Conservation (phyloP, 1,284 basidiomycete genomes). For the Athelia sp. region DNA sequence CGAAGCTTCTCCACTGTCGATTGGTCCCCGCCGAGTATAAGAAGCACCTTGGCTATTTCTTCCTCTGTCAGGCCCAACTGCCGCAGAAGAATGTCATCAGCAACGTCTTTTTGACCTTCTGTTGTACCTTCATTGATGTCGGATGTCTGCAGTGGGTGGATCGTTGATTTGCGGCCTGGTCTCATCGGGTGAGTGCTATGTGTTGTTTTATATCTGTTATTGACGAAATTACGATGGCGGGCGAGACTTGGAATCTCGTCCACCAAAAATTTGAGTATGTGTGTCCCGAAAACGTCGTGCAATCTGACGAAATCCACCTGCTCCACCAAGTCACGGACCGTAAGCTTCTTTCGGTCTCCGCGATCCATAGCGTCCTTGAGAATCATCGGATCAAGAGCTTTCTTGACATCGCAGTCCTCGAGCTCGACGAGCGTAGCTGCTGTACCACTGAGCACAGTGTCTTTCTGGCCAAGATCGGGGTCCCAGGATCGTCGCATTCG, state of each 20-base stretch:
- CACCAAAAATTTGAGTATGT: not conserved
- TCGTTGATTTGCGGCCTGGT: too few species aligned
- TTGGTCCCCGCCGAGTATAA: too few species aligned
- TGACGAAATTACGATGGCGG: conserved; percentile 11
- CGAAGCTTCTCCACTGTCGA: too few species aligned
- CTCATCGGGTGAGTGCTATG: too few species aligned
- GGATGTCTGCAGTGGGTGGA: too few species aligned
- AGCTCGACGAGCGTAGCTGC: conserved; percentile 14
- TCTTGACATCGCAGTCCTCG: conserved; percentile 8
- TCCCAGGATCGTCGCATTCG: conserved; percentile 16
- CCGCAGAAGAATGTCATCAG: too few species aligned
- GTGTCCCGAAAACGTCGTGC: not conserved
- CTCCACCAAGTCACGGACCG: not conserved
- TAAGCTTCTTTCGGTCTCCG: not conserved
- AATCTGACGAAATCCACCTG: not conserved
- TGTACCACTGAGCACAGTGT: conserved; percentile 14
- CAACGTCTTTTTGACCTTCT: too few species aligned
- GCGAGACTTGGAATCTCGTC: not conserved
- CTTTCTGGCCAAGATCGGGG: conserved; percentile 10
- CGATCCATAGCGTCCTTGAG: conserved; percentile 1
- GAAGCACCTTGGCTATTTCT: too few species aligned
- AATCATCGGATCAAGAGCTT: conserved; percentile 4
- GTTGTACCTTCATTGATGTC: too few species aligned
- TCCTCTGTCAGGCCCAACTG: too few species aligned
- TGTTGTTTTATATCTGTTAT: too few species aligned